A percentile compares a stretch with the other conserved stretches of the same genome.
Evolutionary conservation across 176 grass and related monocot genomes (phyloP).

Genomic region (Tuctoria greenei): DNA sequence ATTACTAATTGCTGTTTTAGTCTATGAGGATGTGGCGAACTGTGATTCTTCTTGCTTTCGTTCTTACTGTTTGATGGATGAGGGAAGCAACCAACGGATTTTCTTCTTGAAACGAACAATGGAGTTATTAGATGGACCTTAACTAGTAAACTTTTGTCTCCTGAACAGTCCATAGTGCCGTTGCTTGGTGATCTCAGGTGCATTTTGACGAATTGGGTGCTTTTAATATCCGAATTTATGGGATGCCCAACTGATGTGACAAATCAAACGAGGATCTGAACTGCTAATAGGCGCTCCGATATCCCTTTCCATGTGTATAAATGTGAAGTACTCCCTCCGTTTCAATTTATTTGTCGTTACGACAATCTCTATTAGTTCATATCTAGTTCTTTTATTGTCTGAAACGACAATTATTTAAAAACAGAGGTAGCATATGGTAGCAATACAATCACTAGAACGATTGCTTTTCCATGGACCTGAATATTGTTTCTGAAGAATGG

Average conservation of each 20-base stretch:
- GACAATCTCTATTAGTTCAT: too few relatives aligned
- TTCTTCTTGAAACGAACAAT: too few relatives aligned
- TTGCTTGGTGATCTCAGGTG: background rate
- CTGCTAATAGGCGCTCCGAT: background rate
- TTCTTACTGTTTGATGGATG: background rate
- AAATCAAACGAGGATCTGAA: background rate
- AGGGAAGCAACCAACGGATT: background rate
- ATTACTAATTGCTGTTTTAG: background rate
- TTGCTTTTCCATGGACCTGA: background rate
- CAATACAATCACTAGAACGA: background rate
- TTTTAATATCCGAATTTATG: background rate
- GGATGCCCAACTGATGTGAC: background rate
- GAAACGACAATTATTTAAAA: too few relatives aligned
- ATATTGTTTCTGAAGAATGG: background rate
- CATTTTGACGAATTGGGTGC: background rate
- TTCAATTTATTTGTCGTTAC: too few relatives aligned
- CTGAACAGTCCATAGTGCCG: background rate
- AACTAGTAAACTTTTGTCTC: background rate
- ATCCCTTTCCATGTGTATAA: background rate
- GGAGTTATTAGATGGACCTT: background rate
- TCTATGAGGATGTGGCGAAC: background rate
- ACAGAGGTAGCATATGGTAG: too few relatives aligned
- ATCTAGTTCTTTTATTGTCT: too few relatives aligned
- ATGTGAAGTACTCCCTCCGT: too few relatives aligned
- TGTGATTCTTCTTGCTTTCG: background rate